Conservation (phyloP, 495 filamentous ascomycete genomes). For the Hypoxylon intermedium region DNA sequence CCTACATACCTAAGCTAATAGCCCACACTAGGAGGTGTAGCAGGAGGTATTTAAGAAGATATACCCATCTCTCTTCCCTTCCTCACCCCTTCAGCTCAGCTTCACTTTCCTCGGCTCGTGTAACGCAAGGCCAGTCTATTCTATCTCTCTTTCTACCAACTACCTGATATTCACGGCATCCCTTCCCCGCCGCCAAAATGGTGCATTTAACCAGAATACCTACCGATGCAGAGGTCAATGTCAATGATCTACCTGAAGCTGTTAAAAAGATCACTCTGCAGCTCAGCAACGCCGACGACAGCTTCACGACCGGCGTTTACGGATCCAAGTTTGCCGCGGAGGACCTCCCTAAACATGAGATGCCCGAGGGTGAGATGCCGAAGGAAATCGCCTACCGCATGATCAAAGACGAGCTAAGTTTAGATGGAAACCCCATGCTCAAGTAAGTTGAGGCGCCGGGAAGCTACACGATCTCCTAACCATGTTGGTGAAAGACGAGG, state of each 20-base stretch:
- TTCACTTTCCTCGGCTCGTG: constrained; percentile 1
- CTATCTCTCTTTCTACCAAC: neutral
- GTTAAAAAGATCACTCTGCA: constrained; percentile 57
- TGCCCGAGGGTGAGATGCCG: constrained; percentile 91
- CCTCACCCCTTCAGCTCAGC: constrained; percentile 6
- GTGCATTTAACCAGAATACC: constrained; percentile 69
- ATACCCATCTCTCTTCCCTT: neutral
- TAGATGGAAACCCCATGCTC: constrained; percentile 88
- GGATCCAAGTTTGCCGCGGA: constrained; percentile 79
- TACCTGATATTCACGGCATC: neutral
- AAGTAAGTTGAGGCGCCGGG: constrained; percentile 62
- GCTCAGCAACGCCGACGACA: constrained; percentile 62
- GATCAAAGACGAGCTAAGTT: constrained; percentile 91
- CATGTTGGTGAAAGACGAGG: constrained; percentile 11
- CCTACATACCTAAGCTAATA: too few species aligned
- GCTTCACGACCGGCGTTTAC: constrained; percentile 79
- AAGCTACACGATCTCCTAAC: constrained; percentile 21
- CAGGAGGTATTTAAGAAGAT: constrained; percentile 19
- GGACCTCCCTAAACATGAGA: constrained; percentile 80
- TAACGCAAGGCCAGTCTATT: neutral
- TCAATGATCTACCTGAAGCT: constrained; percentile 48
- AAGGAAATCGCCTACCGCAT: constrained; percentile 89
- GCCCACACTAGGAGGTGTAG: too few species aligned
- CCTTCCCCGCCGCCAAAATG: constrained; percentile 58
- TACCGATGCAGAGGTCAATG: constrained; percentile 55